Base-by-base conservation (phyloP, 2,329 filamentous ascomycete genomes). In the Sphaerulina vaccinii region DNA sequence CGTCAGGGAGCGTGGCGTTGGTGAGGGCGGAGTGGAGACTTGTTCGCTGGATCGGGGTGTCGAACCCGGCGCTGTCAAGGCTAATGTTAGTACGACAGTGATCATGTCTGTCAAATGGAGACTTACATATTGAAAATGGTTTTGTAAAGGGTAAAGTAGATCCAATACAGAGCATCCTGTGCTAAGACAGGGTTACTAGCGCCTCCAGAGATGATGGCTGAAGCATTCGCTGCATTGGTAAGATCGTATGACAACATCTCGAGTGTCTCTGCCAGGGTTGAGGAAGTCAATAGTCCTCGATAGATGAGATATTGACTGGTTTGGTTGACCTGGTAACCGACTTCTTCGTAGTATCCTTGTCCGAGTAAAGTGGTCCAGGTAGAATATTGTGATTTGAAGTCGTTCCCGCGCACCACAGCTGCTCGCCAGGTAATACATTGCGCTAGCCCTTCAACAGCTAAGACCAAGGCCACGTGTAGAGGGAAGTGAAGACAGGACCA, bases 381-480 rank as follows among this genome's bases (percentile, higher is more conserved):
- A 1, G 13, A 3, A 27, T 49, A 53, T 23, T 50, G 51, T 22
- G 39, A 43, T 27, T 21, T 39, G 33, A 60, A 51, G 1, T 45
- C 23, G 22, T 43, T 49, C 15, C 50, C 49, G 9, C 63, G 43
- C 21, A 47, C 54, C 32, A 52, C 51, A 16, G 62, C 51, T 13
- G 59, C 61, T n/a, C 61, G 53, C 66, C 66, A 71, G 37, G 65
- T 60, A 45, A 70, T 61, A 19, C 69, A 63, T 32, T 69, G 64
- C 5, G 62, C 63, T 32, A 68, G 48, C 19, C 62, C 62, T 50
- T 58, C 43, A 18, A 64, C 50, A 13, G 50, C 41, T n/a, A 56
- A 47, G 42, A 56, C 54, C n/a, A 56, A 43, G 27, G 44, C 22
- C 3, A 62, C 42, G 51, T 64, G 61, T 3, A 62, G 52, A 1